Evolutionary conservation across 2,329 filamentous ascomycete genomes (phyloP).

Genomic region (Penicillium brasilianum): DNA sequence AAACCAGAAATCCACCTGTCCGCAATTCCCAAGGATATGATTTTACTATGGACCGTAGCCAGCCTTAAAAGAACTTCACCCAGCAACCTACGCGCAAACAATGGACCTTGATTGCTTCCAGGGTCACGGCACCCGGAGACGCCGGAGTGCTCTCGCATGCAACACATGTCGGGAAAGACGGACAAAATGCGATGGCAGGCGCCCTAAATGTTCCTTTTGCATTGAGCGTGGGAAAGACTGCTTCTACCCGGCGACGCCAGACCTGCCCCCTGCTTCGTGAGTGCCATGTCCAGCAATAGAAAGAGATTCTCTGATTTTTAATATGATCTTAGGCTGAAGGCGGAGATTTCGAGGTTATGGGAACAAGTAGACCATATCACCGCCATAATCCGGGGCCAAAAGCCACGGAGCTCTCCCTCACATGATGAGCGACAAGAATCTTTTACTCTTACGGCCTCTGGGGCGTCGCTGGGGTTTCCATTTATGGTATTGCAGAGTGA

Average conservation of each 20-base stretch:
- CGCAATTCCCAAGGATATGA: neutral
- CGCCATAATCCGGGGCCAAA: neutral
- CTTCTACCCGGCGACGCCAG: conserved; percentile 1
- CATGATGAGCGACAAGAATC: neutral
- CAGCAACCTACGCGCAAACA: neutral
- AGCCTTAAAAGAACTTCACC: neutral
- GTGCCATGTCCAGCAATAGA: neutral
- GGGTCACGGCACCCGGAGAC: neutral
- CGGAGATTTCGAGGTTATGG: neutral
- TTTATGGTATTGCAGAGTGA: neutral
- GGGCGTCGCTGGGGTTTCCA: neutral
- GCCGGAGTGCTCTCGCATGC: neutral
- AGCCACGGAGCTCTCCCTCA: neutral
- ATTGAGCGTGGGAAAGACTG: neutral
- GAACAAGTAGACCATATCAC: neutral
- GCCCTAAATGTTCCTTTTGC: neutral
- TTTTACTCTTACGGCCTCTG: neutral
- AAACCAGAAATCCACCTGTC: neutral
- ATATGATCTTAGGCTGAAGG: neutral
- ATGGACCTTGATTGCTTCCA: neutral
- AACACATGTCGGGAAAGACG: neutral
- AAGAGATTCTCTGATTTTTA: neutral
- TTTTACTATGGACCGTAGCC: neutral
- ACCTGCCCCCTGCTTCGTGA: neutral
- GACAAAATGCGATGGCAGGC: neutral